Base-by-base conservation (phyloP, 495 filamentous ascomycete genomes). In the Hypoxylon intermedium region DNA sequence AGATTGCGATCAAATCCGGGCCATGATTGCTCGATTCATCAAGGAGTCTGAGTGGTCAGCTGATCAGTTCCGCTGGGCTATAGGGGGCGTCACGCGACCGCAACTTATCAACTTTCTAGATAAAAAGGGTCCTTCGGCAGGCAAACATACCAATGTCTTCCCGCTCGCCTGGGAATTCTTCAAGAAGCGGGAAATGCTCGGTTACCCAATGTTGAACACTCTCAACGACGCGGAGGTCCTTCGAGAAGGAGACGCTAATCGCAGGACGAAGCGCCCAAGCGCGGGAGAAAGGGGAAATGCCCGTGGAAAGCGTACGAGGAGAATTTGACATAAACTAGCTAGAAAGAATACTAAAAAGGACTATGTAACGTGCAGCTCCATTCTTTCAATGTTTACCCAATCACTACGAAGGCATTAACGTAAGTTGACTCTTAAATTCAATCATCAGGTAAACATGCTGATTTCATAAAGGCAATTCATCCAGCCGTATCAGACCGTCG, bases 91-190 rank as follows among this genome's bases (percentile, higher is more conserved):
- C 33, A 11, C 45, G 9, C 63, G 53, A 2, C 53, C 30, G 9
- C 41, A 66, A 7, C 3, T 66, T 2, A 60, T 18, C 9, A 19
- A 2, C 3, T 66, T 66, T 24, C 41, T 66, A 6, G 7, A 36
- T 13, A 53, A 57, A 16, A 15, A 19, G 6, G 63, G 57, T 5
- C 52, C 63, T 0, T 15, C 3, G 9, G 19, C 47, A 21, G 63
- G 63, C 15, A 33, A 31, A 28, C 7, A 53, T 15, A 45, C 4
- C 12, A 9, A 2, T 0, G 28, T 53, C 34, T 60, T 37, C 4
- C 33, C 20, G n/a, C 56, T 55, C 3, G 48, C 44, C 0, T 66
- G 63, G 63, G 57, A 61, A 11, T 66, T 66, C 52, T 66, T 66
- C 52, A 60, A 66, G 43, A 63, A 44, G 48, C 53, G 60, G 30